Evolutionary conservation across 768 basidiomycete species (phyloP).

Genomic region (Tulasnella sp.): DNA sequence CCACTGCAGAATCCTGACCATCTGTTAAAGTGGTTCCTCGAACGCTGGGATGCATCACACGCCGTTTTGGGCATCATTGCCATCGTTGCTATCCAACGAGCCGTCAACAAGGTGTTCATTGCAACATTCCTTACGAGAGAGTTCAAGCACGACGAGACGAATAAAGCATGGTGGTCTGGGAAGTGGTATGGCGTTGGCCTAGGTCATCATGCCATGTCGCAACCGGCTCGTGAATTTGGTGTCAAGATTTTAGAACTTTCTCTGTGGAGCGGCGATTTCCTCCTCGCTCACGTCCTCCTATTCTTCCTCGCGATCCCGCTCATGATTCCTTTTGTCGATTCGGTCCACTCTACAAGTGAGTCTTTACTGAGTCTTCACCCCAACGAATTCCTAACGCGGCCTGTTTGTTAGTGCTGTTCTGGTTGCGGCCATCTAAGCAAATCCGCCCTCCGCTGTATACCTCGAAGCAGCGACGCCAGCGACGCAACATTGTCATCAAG

Average conservation of each 20-base stretch:
- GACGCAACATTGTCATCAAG: constrained; percentile 84
- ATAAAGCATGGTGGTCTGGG: constrained; percentile 99
- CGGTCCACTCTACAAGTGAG: constrained; percentile 85
- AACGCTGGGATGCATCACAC: constrained; percentile 86
- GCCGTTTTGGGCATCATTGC: constrained; percentile 91
- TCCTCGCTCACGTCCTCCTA: constrained; percentile 79
- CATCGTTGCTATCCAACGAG: constrained; percentile 87
- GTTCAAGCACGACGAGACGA: constrained; percentile 99
- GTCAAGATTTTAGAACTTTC: constrained; percentile 98
- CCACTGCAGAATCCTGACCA: constrained; percentile 27
- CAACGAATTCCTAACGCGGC: constrained; percentile 27
- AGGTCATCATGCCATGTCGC: constrained; percentile 89
- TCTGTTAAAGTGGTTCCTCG: constrained; percentile 80
- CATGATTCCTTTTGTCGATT: constrained; percentile 87
- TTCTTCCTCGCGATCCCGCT: constrained; percentile 89
- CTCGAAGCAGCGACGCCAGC: constrained; percentile 82
- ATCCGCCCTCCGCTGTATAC: constrained; percentile 90
- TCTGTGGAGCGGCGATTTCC: constrained; percentile 91
- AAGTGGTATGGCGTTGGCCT: constrained; percentile 95
- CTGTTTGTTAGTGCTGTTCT: constrained; percentile 33
- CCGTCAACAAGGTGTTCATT: constrained; percentile 90
- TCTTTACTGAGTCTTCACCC: constrained; percentile 27
- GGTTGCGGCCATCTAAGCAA: constrained; percentile 91
- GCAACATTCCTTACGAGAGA: constrained; percentile 92
- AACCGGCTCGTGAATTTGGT: constrained; percentile 93